Evolutionary conservation across 2,329 filamentous ascomycete genomes (phyloP), one percentile per base, ranked within the genome.

Genomic region (Cordyceps tenuipes): DNA sequence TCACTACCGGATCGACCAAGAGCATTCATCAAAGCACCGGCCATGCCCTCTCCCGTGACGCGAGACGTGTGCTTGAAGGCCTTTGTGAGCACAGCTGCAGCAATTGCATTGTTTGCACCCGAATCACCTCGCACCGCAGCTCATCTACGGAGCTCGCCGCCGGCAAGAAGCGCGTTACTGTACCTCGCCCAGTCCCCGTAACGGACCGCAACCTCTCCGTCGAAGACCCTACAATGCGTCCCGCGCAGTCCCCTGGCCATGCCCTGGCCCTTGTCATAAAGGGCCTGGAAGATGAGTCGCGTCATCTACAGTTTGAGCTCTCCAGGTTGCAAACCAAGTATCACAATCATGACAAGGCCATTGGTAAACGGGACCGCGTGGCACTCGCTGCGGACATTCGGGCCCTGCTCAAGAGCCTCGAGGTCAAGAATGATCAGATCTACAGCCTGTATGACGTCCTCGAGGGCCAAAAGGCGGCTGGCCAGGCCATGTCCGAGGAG

Each of bases 221-320:
- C 23, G 80, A 82, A 46, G 79, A 83, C 53, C 73, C 75, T 2
- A 87, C 83, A 1, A 76, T 87, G 66, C 85, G 88, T 5, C 85
- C 87, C 6, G 80, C 86, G 1, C 86, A 90, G 68, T 76, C 84
- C 1, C 90, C 90, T 0, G 84, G 82, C 5, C 74, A 86, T 48
- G 90, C 91, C 10, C 82, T 96, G 26, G 88, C 89, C 8, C 83
- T 86, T n/a, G 89, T 96, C 23, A 86, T 96, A 70, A 94, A 95
- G 73, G 82, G 85, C 8, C 77, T 95, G 3, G 80, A 90, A 65
- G 90, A 95, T 69, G 91, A 96, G 71, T 81, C 92, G 49, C 80
- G 81, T 13, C 89, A 95, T 69, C 75, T 95, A 57, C 88, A 89
- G 72, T 79, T 88, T 65, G 81, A 87, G 66, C 80, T 91, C n/a